Conservation (phyloP, 768 basidiomycete species). For the Xanthoconium purpureum region DNA sequence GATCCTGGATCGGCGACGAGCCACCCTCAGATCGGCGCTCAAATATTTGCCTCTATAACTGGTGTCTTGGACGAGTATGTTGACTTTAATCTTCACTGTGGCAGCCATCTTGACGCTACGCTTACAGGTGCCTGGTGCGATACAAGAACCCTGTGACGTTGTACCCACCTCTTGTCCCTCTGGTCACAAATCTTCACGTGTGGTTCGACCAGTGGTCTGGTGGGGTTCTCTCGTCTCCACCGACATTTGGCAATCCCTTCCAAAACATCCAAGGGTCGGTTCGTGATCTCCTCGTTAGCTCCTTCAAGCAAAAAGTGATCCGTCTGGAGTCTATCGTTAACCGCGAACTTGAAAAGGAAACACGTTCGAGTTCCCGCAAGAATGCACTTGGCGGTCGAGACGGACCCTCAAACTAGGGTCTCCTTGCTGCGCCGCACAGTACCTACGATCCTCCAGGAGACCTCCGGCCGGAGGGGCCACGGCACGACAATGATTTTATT, state of each 20-base stretch:
- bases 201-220: constrained; percentile 51
- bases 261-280: constrained; percentile 22
- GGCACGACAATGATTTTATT: constrained; percentile 67
- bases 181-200: constrained; percentile 40
- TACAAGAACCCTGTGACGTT: constrained; percentile 54
- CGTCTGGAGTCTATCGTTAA: constrained; percentile 44
- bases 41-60: constrained; percentile 45
- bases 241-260: constrained; percentile 48
- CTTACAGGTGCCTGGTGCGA: constrained; percentile 48
- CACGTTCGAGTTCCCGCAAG: constrained; percentile 19
- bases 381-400: background rate
- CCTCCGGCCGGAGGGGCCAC: constrained; percentile 45
- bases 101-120: constrained; percentile 10
- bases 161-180: constrained; percentile 40
- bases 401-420: constrained; percentile 29
- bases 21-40: constrained; percentile 33
- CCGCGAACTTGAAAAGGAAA: constrained; percentile 43
- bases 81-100: constrained; percentile 3
- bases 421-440: constrained; percentile 37
- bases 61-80: constrained; percentile 52
- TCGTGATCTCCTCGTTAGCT: constrained; percentile 36
- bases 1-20: constrained; percentile 20
- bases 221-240: constrained; percentile 36
- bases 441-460: constrained; percentile 56
- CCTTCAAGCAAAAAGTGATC: constrained; percentile 31